Conservation (phyloP, 2,329 filamentous ascomycete species). For the Botryotinia globosa region DNA sequence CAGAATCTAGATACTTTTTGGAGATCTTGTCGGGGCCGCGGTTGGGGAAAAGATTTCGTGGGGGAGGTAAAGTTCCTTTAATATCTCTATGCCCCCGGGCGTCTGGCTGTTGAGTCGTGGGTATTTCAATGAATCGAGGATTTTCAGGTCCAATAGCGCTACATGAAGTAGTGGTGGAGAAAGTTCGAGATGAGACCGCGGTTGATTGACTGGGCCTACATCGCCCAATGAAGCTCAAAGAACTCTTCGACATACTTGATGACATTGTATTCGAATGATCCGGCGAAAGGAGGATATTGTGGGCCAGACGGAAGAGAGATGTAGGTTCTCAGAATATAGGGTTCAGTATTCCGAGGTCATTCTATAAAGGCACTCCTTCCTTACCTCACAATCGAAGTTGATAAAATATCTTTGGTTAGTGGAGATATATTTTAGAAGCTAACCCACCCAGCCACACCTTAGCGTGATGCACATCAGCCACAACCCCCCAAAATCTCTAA, state of each 20-base stretch:
- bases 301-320: background rate
- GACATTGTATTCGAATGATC: constrained; percentile 29
- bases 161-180: constrained; percentile 46
- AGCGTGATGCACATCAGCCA: constrained; percentile 26
- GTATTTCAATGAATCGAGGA: constrained; percentile 81
- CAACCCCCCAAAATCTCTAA: constrained; percentile 26
- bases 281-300: background rate
- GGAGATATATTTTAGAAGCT: constrained; percentile 17
- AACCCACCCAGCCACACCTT: constrained; percentile 25
- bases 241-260: constrained; percentile 31
- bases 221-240: constrained; percentile 36
- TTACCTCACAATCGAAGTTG: constrained; percentile 10
- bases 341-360: background rate
- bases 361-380: background rate
- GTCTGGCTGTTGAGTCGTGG: constrained; percentile 64
- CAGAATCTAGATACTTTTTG: constrained; percentile 57
- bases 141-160: constrained; percentile 73
- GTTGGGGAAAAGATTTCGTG: constrained; percentile 71
- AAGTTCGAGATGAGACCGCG: constrained; percentile 41
- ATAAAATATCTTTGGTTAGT: constrained; percentile 28
- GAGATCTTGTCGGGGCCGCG: constrained; percentile 59
- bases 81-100: constrained; percentile 45
- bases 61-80: constrained; percentile 79
- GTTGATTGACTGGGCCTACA: constrained; percentile 29
- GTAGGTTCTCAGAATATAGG: background rate